phyloP scores from a whole-genome alignment of 169 alveolate genomes.

The Eimeria acervulina region DNA sequence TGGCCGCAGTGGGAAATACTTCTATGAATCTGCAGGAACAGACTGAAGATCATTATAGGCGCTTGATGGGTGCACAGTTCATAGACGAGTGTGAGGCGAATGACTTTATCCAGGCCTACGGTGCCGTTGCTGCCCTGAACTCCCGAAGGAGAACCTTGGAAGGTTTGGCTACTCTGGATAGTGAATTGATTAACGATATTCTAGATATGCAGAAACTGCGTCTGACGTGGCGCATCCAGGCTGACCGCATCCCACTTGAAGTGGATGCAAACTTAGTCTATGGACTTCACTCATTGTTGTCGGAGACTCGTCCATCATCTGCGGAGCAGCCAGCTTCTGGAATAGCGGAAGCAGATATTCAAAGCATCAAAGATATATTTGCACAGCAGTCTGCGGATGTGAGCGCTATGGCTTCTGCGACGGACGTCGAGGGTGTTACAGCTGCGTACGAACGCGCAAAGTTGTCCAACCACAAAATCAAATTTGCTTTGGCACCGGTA shows the following conservation, averaged over 20 bases:
- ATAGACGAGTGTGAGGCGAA: neutral
- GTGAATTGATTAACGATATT: neutral
- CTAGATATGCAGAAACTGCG: neutral
- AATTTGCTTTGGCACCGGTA: neutral
- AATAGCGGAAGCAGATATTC: neutral
- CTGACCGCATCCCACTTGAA: neutral
- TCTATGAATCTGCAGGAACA: neutral
- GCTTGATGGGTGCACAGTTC: neutral
- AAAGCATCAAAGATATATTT: neutral
- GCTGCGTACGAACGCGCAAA: neutral
- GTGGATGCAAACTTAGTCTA: neutral
- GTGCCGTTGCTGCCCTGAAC: conserved; percentile 16
- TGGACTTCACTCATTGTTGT: neutral
- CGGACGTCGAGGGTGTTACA: neutral
- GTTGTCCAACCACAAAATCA: neutral
- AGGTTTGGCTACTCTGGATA: neutral
- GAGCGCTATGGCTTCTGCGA: neutral
- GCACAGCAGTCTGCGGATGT: neutral
- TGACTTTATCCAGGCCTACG: neutral
- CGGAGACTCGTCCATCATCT: neutral
- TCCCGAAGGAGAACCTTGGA: neutral
- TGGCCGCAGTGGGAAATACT: neutral
- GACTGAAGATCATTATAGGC: neutral
- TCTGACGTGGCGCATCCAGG: neutral
- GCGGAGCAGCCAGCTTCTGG: neutral